Evolutionary conservation across 2,329 filamentous ascomycete species (phyloP).

Genomic region (Penicillium sumatraense): DNA sequence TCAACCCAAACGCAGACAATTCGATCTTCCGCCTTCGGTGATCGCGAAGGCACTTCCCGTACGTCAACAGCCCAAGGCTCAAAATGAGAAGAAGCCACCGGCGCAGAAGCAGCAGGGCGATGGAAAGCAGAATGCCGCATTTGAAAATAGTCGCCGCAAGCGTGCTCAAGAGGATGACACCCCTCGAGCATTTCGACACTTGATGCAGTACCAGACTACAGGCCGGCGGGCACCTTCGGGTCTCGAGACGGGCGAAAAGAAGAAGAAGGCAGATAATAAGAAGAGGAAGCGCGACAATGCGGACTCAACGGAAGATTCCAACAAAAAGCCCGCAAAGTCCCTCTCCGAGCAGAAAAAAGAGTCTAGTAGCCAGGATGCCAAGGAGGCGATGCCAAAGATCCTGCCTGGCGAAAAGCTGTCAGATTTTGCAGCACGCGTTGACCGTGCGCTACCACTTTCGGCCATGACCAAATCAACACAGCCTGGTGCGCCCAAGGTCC

Average conservation of each 20-base stretch:
- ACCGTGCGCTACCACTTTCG: constrained; percentile 78
- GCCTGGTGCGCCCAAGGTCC: constrained; percentile 32
- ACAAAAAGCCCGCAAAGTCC: constrained; percentile 17
- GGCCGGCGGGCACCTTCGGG: constrained; percentile 65
- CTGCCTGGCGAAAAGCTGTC: constrained; percentile 80
- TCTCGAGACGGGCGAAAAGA: constrained; percentile 58
- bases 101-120: constrained; percentile 18
- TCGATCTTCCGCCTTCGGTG: constrained; percentile 64
- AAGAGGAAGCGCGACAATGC: constrained; percentile 52
- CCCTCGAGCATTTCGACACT: constrained; percentile 80
- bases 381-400: constrained; percentile 64
- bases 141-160: constrained; percentile 39
- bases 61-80: constrained; percentile 44
- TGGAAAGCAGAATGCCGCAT: constrained; percentile 56
- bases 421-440: constrained; percentile 81
- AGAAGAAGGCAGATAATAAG: constrained; percentile 48
- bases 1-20: constrained; percentile 43
- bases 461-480: constrained; percentile 66
- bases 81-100: constrained; percentile 36
- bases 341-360: constrained; percentile 9
- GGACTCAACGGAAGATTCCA: constrained; percentile 12
- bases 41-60: constrained; percentile 64
- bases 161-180: constrained; percentile 69
- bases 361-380: constrained; percentile 14
- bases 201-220: constrained; percentile 76